phyloP scores from a whole-genome alignment of 345 rosid genomes.

The Gossypium anomalum region DNA sequence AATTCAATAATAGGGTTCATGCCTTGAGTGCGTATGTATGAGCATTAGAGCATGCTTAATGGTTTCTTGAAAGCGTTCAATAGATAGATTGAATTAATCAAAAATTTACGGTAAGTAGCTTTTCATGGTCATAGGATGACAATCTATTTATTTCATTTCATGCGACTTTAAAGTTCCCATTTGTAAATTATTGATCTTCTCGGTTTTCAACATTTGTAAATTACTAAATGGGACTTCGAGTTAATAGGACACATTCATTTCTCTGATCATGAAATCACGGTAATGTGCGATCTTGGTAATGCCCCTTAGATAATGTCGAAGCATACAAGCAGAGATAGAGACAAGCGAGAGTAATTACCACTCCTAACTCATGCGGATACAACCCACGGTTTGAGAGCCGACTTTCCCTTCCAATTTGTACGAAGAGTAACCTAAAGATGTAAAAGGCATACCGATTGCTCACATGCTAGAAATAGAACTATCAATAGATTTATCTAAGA shows the following conservation, averaged over 20 bases:
- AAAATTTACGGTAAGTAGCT: neutral
- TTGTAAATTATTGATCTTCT: neutral
- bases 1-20: no score
- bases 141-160: neutral
- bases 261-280: neutral
- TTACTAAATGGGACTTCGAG: neutral
- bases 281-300: neutral
- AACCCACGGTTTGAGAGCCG: slow-evolving; percentile 55
- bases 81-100: neutral
- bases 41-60: neutral
- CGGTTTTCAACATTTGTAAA: neutral
- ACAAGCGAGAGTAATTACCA: slow-evolving; percentile 44
- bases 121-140: neutral
- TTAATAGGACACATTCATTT: slow-evolving; percentile 10
- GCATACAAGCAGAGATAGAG: neutral
- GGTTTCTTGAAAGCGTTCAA: neutral
- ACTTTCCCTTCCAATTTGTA: slow-evolving; percentile 75
- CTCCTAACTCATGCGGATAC: slow-evolving; percentile 84
- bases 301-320: neutral
- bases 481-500: neutral
- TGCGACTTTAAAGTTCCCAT: no score
- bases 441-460: slow-evolving; percentile 18
- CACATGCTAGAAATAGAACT: neutral
- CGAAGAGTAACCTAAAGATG: slow-evolving; percentile 82
- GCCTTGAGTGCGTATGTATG: no score